Evolutionary conservation across 2,329 filamentous ascomycete species (phyloP).

Genomic region (Phyllosticta capitalensis): DNA sequence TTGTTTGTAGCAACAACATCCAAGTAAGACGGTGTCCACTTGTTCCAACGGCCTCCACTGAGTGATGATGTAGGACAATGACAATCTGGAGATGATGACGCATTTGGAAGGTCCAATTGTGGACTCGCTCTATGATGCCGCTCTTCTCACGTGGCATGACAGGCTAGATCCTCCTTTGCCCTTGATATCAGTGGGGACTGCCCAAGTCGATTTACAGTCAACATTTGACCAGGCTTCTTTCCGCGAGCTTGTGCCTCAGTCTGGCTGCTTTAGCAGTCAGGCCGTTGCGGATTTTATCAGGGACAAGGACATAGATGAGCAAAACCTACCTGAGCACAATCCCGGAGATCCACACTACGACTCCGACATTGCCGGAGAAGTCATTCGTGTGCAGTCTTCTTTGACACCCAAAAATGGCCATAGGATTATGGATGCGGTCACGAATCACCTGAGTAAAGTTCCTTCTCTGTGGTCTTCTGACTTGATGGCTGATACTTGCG

Average conservation of each 20-base stretch:
- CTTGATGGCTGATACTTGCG: neutral
- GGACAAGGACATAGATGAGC: neutral
- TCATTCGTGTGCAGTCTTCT: constrained; percentile 50
- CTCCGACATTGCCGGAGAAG: constrained; percentile 48
- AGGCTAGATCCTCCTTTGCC: constrained; percentile 51
- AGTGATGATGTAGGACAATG: constrained; percentile 45
- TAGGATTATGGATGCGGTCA: constrained; percentile 48
- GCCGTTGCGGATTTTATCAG: too few relatives aligned
- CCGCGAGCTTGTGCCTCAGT: constrained; percentile 15
- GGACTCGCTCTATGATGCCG: constrained; percentile 65
- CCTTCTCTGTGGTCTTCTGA: neutral
- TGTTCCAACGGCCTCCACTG: neutral
- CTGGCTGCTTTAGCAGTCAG: neutral
- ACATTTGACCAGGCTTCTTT: constrained; percentile 24
- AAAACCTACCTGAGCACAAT: constrained; percentile 39
- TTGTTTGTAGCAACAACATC: constrained; percentile 72
- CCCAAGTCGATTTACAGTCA: constrained; percentile 11
- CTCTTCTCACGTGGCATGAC: constrained; percentile 62
- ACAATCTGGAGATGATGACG: constrained; percentile 73
- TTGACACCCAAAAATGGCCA: constrained; percentile 44
- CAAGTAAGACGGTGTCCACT: constrained; percentile 23
- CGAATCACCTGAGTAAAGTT: constrained; percentile 49
- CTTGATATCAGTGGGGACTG: constrained; percentile 42
- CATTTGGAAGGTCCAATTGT: constrained; percentile 70
- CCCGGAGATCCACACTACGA: constrained; percentile 57